phyloP scores from a whole-genome alignment of 1,139 yeast species.

The Yamadazyma aaseri region DNA sequence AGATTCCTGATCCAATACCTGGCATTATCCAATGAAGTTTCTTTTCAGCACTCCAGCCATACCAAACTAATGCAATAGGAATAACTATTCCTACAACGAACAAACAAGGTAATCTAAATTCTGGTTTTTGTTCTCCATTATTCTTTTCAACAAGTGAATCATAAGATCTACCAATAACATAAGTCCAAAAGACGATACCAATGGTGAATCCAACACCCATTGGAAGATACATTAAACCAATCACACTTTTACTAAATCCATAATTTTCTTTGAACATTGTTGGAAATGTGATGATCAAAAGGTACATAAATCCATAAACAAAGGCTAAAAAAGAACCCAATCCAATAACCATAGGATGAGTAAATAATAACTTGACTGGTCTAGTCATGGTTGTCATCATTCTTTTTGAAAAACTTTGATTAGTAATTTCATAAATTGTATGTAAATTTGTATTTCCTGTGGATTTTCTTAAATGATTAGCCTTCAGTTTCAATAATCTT shows the following conservation, averaged over 20 bases:
- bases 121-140: constrained; percentile 41
- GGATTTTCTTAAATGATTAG: constrained; percentile 27
- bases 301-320: constrained; percentile 47
- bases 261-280: constrained; percentile 32
- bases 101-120: constrained; percentile 42
- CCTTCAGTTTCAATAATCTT: constrained; percentile 32
- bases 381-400: constrained; percentile 35
- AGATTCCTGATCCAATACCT: constrained; percentile 41
- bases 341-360: constrained; percentile 48
- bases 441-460: constrained; percentile 42
- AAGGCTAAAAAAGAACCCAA: constrained; percentile 48
- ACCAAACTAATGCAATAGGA: constrained; percentile 45
- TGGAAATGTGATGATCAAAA: constrained; percentile 47
- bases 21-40: constrained; percentile 49
- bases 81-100: constrained; percentile 35
- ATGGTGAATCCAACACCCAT: constrained; percentile 44
- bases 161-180: constrained; percentile 31
- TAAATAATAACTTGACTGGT: constrained; percentile 38
- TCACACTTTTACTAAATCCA: constrained; percentile 32
- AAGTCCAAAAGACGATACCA: constrained; percentile 44
- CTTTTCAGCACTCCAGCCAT: constrained; percentile 46
- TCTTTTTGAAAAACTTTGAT: constrained; percentile 31
- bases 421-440: constrained; percentile 44
- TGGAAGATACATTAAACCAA: constrained; percentile 46
- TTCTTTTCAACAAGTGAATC: constrained; percentile 27